A percentile compares a stretch with the other conserved stretches of the same genome.
Conservation (phyloP, 1,284 basidiomycete genomes). For the Veloboletus limbatus region DNA sequence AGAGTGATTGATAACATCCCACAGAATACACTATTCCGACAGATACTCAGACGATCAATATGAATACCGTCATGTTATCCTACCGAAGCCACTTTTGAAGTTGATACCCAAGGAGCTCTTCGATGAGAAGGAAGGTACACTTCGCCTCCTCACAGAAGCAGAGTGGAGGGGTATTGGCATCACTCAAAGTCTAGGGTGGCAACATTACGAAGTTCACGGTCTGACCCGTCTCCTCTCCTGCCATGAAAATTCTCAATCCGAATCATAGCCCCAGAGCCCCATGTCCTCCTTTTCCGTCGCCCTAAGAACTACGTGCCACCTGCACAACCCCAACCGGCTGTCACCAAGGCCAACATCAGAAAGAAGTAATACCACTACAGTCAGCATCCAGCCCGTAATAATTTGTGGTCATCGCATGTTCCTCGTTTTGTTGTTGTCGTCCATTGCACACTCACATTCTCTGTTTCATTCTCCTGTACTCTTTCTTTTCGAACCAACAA, state of each 20-base stretch:
- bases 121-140: conserved; percentile 75
- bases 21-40: conserved; percentile 80
- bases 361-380: conserved; percentile 30
- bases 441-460: conserved; percentile 24
- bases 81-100: conserved; percentile 86
- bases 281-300: conserved; percentile 79
- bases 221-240: conserved; percentile 28
- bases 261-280: conserved; percentile 75
- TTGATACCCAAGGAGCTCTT: conserved; percentile 83
- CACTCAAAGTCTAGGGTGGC: conserved; percentile 94
- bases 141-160: conserved; percentile 79
- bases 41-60: conserved; percentile 79
- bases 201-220: conserved; percentile 97
- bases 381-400: conserved; percentile 6
- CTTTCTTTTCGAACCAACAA: conserved; percentile 10
- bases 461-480: conserved; percentile 12
- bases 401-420: conserved; percentile 26
- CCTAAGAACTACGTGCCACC: conserved; percentile 59
- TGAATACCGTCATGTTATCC: conserved; percentile 90
- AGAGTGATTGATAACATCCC: conserved; percentile 14
- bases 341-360: conserved; percentile 36
- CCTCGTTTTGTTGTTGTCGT: conserved; percentile 18
- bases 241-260: conserved; percentile 9
- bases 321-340: conserved; percentile 37
- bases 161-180: conserved; percentile 98